Conservation (phyloP, 2,329 filamentous ascomycete genomes). For the Monosporascus ibericus region DNA sequence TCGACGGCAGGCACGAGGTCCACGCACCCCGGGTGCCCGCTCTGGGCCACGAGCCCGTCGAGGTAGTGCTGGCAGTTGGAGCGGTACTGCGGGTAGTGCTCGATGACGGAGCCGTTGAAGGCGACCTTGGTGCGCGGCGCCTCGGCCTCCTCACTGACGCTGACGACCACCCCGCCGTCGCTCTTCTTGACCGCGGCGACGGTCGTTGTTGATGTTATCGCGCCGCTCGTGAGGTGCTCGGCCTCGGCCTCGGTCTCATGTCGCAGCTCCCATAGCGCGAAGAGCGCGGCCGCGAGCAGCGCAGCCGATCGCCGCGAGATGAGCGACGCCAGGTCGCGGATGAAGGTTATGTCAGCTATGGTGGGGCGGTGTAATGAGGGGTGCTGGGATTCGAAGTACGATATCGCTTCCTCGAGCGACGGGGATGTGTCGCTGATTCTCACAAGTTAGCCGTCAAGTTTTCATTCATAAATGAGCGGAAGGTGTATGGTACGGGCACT, state of each 20-base stretch:
- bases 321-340: conserved; percentile 47
- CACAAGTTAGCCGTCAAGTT: not conserved
- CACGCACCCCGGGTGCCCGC: conserved; percentile 38
- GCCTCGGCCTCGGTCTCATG: conserved; percentile 38
- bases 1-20: conserved; percentile 64
- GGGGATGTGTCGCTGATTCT: conserved; percentile 37
- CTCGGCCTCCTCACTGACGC: conserved; percentile 37
- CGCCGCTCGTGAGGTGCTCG: conserved; percentile 24
- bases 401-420: conserved; percentile 36
- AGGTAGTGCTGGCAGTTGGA: conserved; percentile 57
- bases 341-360: conserved; percentile 42
- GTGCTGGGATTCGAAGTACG: conserved; percentile 44
- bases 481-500: conserved; percentile 17
- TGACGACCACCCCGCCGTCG: conserved; percentile 17
- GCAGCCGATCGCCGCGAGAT: conserved; percentile 54
- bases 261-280: conserved; percentile 53
- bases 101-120: conserved; percentile 74
- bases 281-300: conserved; percentile 52
- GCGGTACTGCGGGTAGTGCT: conserved; percentile 68
- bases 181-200: conserved; percentile 17
- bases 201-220: not conserved
- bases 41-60: conserved; percentile 46
- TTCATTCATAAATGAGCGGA: not conserved
- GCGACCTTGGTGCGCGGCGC: conserved; percentile 55
- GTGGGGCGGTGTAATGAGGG: conserved; percentile 27